Percentiles rank a stretch among this genome's conserved stretches.
These are phyloP conservation scores for Neurospora tetraspora DNA, from an alignment of 495 filamentous ascomycete genomes.

Conservation along the genomic window DNA sequence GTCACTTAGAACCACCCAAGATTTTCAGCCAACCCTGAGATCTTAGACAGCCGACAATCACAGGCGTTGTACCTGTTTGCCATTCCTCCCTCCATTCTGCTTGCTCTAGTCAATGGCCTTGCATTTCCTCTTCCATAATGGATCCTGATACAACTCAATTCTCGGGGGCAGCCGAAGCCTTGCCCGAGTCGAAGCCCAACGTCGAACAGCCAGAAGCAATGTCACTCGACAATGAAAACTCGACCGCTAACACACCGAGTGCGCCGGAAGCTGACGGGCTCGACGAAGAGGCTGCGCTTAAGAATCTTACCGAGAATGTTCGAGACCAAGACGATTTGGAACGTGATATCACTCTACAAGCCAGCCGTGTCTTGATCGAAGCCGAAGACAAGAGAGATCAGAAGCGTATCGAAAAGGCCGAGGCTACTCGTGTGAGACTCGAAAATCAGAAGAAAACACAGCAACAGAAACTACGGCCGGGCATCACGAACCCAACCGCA, in stretches of 20 bases:
- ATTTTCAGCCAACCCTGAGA: background rate
- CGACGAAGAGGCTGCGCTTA: constrained; percentile 53
- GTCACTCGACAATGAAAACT: background rate
- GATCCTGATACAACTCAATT: background rate
- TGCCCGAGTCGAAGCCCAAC: background rate
- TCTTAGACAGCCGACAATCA: background rate
- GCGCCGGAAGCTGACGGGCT: background rate
- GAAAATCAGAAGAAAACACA: constrained; percentile 32
- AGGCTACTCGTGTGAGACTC: constrained; percentile 45
- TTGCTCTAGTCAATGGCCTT: background rate
- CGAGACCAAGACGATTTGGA: constrained; percentile 81
- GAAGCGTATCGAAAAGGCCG: constrained; percentile 73
- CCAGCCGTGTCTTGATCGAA: constrained; percentile 65
- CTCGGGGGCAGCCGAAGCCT: background rate
- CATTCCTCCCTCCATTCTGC: background rate
- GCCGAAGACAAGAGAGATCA: constrained; percentile 81
- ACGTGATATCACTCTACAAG: constrained; percentile 60
- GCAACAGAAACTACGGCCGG: constrained; percentile 31
- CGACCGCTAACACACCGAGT: background rate
- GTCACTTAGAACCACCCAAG: background rate
- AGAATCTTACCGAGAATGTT: constrained; percentile 59
- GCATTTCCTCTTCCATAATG: background rate
- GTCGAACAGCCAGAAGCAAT: background rate
- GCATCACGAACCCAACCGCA: constrained; percentile 27
- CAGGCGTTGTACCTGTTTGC: background rate